Evolutionary conservation across 176 grass and related monocot genomes (phyloP), one percentile per base, ranked within the genome.

Genomic region (Cocos nucifera): DNA sequence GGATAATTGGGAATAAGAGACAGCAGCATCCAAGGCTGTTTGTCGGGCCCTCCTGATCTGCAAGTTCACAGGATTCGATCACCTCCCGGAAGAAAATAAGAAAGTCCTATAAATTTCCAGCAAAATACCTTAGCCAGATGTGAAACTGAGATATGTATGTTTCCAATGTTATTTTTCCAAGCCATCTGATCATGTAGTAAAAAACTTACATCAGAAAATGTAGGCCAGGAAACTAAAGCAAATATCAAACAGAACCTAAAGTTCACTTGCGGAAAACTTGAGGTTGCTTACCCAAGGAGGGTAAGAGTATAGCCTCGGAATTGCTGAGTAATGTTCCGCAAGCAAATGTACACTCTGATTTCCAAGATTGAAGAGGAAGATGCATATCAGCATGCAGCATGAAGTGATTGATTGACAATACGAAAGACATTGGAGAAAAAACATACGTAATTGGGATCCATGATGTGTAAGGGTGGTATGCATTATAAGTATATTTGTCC

Each of bases 131-230:
- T 20, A 73, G 58, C 70, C 58, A 63, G 22, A 73, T 63, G 29
- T 73, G 70, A 18, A 56, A 73, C 51, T 73, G 70, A 8, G 59
- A 20, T 63, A 73, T 73, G 50, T 73, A 73, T 17, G 51, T 73
- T 58, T 73, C 70, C 59, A 73, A 59, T 39, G 70, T 73, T 24
- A 73, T 73, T 58, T 73, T 73, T 44, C 70, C 70, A 18, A 73
- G 70, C 70, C 70, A 73, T 19, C 70, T 73, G 19, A 63, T 53
- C n/a, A 29, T 15, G 30, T 15, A 18, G 2, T 22, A 69, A 15
- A 44, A 18, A 32, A 44, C 35, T 44, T 44, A 14, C 1, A 44
- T 44, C 35, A 44, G 35, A 39, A 39, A 39, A 39, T 39, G 6
- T 1, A 39, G 10, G 4, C 51, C 1, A 22, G 15, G 17, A 17